phyloP scores from a whole-genome alignment of 1,139 yeast genomes.

The Hanseniaspora uvarum region DNA sequence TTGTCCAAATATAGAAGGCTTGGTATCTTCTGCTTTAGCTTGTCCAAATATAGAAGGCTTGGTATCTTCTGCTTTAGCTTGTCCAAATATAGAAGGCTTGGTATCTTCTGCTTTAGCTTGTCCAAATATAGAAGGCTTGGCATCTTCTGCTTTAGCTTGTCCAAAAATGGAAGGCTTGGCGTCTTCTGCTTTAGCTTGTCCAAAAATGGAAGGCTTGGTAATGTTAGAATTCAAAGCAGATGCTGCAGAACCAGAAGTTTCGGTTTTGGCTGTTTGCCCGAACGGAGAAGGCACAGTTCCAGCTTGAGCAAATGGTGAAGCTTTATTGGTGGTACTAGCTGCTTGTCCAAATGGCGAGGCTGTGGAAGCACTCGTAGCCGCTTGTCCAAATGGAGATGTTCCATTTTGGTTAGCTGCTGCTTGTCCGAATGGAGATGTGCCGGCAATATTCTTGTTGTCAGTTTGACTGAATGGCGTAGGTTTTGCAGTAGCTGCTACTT shows the following conservation, averaged over 20 bases:
- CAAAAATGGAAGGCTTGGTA: neutral
- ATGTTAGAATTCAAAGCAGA: neutral
- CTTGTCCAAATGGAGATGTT: neutral
- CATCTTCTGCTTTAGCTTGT: neutral
- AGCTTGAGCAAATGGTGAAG: neutral
- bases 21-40: neutral
- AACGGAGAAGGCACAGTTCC: neutral
- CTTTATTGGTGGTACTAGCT: neutral
- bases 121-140: neutral
- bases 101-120: neutral
- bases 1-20: neutral
- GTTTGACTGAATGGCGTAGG: neutral
- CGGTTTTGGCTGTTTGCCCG: neutral
- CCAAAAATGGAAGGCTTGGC: too few relatives aligned
- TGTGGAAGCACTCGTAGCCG: neutral
- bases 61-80: neutral
- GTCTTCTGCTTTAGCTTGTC: neutral
- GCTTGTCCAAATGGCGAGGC: slow-evolving; percentile 2
- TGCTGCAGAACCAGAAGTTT: neutral
- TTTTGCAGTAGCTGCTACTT: neutral
- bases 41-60: neutral
- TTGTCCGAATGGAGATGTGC: too few relatives aligned
- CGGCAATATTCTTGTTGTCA: neutral
- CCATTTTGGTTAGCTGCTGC: neutral
- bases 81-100: neutral